Percentiles rank a stretch among this genome's conserved stretches.
Conservation (phyloP, 1,139 yeast species). For the Neolecta irregularis region DNA sequence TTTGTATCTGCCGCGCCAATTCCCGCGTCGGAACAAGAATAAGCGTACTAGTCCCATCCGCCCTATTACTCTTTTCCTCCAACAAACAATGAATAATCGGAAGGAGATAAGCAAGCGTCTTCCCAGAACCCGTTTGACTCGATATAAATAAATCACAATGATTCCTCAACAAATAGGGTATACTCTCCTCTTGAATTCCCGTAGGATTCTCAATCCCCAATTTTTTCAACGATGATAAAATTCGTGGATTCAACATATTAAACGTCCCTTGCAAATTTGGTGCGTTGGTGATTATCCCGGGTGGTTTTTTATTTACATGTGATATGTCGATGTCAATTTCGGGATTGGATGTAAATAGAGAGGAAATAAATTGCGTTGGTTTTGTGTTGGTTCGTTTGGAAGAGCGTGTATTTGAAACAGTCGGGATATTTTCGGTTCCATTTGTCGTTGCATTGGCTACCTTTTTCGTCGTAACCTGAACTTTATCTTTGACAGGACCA, state of each 20-base stretch:
- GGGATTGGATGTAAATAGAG: conserved; percentile 63
- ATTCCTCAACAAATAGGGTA: conserved; percentile 44
- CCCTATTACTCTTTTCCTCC: conserved; percentile 38
- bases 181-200: conserved; percentile 62
- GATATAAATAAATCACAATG: conserved; percentile 49
- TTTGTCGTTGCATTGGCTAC: conserved; percentile 4
- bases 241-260: conserved; percentile 42
- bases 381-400: not conserved
- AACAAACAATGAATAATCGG: conserved; percentile 68
- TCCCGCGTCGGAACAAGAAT: conserved; percentile 89
- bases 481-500: not conserved
- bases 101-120: conserved; percentile 75
- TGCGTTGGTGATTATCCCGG: conserved; percentile 49
- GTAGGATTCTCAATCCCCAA: conserved; percentile 62
- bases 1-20: conserved; percentile 78
- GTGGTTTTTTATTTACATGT: conserved; percentile 23
- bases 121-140: conserved; percentile 95
- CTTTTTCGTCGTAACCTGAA: conserved; percentile 3
- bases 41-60: conserved; percentile 77
- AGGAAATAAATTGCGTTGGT: conserved; percentile 40
- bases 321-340: conserved; percentile 17
- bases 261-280: conserved; percentile 57
- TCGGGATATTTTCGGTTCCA: not conserved
- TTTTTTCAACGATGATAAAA: conserved; percentile 39
- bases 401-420: not conserved